These are phyloP conservation scores for Magnusiomyces ingens DNA, from an alignment of 1,139 yeast species.

Conservation along the genomic window DNA sequence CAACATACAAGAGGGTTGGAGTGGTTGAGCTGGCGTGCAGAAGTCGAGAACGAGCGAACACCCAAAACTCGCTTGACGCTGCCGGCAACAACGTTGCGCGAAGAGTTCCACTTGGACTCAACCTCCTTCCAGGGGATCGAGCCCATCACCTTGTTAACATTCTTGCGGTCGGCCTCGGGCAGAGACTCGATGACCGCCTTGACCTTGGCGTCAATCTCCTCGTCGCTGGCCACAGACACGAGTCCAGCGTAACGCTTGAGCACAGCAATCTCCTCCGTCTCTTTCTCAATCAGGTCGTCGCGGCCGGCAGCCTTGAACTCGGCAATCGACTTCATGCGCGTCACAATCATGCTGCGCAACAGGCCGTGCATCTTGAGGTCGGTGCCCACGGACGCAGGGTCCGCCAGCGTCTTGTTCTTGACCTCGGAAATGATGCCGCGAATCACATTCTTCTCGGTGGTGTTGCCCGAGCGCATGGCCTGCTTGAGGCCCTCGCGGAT, in stretches of 20 bases:
- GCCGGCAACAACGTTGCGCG: constrained; percentile 31
- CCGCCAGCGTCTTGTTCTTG: constrained; percentile 55
- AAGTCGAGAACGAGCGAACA: constrained; percentile 21
- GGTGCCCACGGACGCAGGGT: constrained; percentile 39
- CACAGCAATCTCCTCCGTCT: constrained; percentile 43
- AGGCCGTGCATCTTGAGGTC: constrained; percentile 46
- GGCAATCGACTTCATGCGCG: constrained; percentile 47
- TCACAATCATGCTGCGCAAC: constrained; percentile 44
- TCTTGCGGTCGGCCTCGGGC: constrained; percentile 28
- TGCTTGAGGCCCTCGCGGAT: constrained; percentile 31
- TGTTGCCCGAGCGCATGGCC: constrained; percentile 31
- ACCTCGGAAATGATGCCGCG: constrained; percentile 50
- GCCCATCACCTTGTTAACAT: constrained; percentile 39
- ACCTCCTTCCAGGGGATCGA: constrained; percentile 45
- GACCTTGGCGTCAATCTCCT: constrained; percentile 43
- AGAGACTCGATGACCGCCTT: constrained; percentile 32
- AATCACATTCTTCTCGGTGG: constrained; percentile 44
- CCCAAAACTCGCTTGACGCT: constrained; percentile 25
- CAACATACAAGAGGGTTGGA: constrained; percentile 49
- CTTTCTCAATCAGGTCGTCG: constrained; percentile 51
- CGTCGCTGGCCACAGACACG: constrained; percentile 48
- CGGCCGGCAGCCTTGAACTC: constrained; percentile 47
- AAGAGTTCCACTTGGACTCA: constrained; percentile 50
- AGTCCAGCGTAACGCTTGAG: constrained; percentile 39
- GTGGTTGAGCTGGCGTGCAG: constrained; percentile 30